A percentile compares a stretch with the other conserved stretches of the same genome.
phyloP scores from a whole-genome alignment of 169 alveolate species.

The Cryptosporidium sp. region DNA sequence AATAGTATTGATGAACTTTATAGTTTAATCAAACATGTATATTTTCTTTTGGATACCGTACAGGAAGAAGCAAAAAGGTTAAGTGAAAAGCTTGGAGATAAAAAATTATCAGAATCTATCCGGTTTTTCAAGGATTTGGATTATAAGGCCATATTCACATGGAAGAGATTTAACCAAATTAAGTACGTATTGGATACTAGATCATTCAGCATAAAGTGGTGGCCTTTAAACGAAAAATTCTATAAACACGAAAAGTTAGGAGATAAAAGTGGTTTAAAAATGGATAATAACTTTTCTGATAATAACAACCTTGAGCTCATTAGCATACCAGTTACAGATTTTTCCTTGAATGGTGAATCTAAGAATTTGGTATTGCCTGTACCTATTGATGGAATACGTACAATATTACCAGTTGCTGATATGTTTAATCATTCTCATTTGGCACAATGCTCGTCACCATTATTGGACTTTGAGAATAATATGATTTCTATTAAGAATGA shows the following conservation, averaged over 20 bases:
- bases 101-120: background rate
- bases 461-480: constrained; percentile 18
- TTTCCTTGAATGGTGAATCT: background rate
- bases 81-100: constrained; percentile 11
- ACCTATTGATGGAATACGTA: constrained; percentile 51
- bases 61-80: constrained; percentile 16
- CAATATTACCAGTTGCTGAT: constrained; percentile 62
- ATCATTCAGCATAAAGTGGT: constrained; percentile 64
- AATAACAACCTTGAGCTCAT: constrained; percentile 11
- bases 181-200: constrained; percentile 64
- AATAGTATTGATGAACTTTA: constrained; percentile 54
- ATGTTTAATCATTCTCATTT: constrained; percentile 66
- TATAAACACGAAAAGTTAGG: constrained; percentile 9
- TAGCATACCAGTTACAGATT: constrained; percentile 32
- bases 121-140: constrained; percentile 32
- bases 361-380: constrained; percentile 28
- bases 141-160: constrained; percentile 33
- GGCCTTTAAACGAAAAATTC: constrained; percentile 33
- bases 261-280: background rate
- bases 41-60: constrained; percentile 15
- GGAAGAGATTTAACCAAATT: constrained; percentile 29
- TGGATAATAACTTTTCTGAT: background rate
- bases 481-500: constrained; percentile 36
- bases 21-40: constrained; percentile 35
- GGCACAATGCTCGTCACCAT: constrained; percentile 70